phyloP scores from a whole-genome alignment of 768 basidiomycete genomes.

The Wakefieldia striispora region DNA sequence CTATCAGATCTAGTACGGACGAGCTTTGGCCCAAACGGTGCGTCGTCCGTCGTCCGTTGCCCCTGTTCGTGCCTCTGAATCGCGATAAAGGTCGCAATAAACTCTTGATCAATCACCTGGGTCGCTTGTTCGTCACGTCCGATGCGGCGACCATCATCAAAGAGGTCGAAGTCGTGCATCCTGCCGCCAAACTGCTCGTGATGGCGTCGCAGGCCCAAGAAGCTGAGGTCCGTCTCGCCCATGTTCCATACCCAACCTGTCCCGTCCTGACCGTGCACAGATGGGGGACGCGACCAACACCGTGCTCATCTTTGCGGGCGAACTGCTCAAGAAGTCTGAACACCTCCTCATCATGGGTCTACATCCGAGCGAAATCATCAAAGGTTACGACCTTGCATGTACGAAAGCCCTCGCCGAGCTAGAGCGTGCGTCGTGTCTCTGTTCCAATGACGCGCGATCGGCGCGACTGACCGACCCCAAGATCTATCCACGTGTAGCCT shows the following conservation, averaged over 20 bases:
- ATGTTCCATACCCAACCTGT: neutral
- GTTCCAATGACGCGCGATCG: slow-evolving; percentile 28
- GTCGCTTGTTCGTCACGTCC: slow-evolving; percentile 93
- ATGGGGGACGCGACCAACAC: slow-evolving; percentile 98
- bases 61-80: slow-evolving; percentile 1
- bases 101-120: slow-evolving; percentile 95
- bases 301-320: slow-evolving; percentile 93
- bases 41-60: slow-evolving; percentile 26
- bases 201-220: slow-evolving; percentile 99
- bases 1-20: slow-evolving; percentile 93
- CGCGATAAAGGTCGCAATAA: slow-evolving; percentile 81
- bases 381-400: slow-evolving; percentile 92
- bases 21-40: slow-evolving; percentile 95
- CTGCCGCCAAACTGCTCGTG: slow-evolving; percentile 97
- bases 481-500: slow-evolving; percentile 70
- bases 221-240: slow-evolving; percentile 61
- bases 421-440: slow-evolving; percentile 71
- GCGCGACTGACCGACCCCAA: slow-evolving; percentile 31
- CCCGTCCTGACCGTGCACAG: slow-evolving; percentile 37
- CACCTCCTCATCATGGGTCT: slow-evolving; percentile 93
- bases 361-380: slow-evolving; percentile 93
- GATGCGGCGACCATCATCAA: slow-evolving; percentile 98
- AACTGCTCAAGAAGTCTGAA: slow-evolving; percentile 92
- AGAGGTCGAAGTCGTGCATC: slow-evolving; percentile 98
- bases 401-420: slow-evolving; percentile 83